Percentiles rank a stretch among this genome's conserved stretches.
phyloP scores from a whole-genome alignment of 2,329 filamentous ascomycete species.

The Arthrobotrys iridis region DNA sequence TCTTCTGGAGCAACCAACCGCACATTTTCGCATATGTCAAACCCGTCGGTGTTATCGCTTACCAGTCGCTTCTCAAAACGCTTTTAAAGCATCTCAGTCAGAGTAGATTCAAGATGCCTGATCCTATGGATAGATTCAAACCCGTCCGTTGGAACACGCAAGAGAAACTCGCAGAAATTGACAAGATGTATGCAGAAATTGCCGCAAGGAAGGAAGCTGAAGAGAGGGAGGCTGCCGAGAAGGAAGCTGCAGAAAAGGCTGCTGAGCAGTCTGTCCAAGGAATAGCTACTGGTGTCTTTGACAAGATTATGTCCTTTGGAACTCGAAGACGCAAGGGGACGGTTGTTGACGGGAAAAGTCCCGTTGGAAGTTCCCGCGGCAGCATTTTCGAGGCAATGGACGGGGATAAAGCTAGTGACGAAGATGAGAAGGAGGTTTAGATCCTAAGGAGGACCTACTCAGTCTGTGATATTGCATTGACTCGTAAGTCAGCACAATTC shows the following conservation, averaged over 20 bases:
- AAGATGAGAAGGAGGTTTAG: constrained; percentile 3
- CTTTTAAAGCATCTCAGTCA: constrained; percentile 23
- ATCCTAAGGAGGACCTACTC: no score
- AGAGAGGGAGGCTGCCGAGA: not conserved
- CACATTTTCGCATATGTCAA: constrained; percentile 32
- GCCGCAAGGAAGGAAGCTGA: not conserved
- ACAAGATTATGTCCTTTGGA: constrained; percentile 14
- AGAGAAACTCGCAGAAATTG: constrained; percentile 33
- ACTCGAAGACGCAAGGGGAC: constrained; percentile 29
- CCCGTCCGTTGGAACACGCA: constrained; percentile 20
- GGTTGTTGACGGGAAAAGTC: constrained; percentile 31
- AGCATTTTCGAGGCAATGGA: constrained; percentile 25
- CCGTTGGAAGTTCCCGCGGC: constrained; percentile 25
- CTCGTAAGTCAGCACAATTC: no score
- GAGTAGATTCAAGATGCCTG: constrained; percentile 20
- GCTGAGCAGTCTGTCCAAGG: not conserved
- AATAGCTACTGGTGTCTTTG: constrained; percentile 22
- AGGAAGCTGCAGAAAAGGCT: not conserved
- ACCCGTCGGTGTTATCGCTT: constrained; percentile 34
- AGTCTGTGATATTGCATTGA: no score
- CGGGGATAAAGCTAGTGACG: not conserved
- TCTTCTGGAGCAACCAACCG: constrained; percentile 43
- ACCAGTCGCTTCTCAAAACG: constrained; percentile 16
- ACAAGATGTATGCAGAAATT: constrained; percentile 4
- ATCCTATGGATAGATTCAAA: constrained; percentile 39